Evolutionary conservation across 306 rosid species (phyloP).

Genomic region (peach (Prunus persica)): Prunus_persica_NCBIv2 NC_034015.1:19247501-19248000

Average conservation of each 20-base stretch:
- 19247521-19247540: constrained; percentile 7
- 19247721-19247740: constrained; percentile 24
- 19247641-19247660: constrained; percentile 32
- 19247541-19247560: constrained; percentile 24
- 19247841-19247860: constrained; percentile 55
- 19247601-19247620: constrained; percentile 21
- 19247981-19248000: neutral
- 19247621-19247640: constrained; percentile 31
- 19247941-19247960: neutral
- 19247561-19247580: constrained; percentile 64
- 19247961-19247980: constrained; percentile 13
- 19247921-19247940: constrained; percentile 5
- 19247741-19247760: constrained; percentile 54
- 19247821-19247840: constrained; percentile 59
- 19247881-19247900: constrained; percentile 43
- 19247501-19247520: neutral
- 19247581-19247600: constrained; percentile 50
- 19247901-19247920: constrained; percentile 12
- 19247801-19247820: constrained; percentile 38
- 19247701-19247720: constrained; percentile 36
- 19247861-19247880: constrained; percentile 40
- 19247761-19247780: constrained; percentile 51
- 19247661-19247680: constrained; percentile 24
- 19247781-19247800: constrained; percentile 61
- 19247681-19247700: constrained; percentile 16